Conservation (phyloP, 2,329 filamentous ascomycete genomes). For the Clarireedia monteithiana region DNA sequence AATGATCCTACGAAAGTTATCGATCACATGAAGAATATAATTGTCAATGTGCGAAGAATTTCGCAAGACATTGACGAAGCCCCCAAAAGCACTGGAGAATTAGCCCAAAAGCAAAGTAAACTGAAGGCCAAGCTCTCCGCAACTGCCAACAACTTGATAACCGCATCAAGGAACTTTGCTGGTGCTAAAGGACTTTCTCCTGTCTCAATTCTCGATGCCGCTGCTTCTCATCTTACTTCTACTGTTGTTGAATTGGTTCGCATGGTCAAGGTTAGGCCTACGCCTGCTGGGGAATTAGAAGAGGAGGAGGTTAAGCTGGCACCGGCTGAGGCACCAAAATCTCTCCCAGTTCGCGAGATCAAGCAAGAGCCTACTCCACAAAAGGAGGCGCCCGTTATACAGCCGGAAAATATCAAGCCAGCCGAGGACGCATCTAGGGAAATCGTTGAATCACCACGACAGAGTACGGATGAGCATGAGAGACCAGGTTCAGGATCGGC, state of each 20-base stretch:
- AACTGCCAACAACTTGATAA: constrained; percentile 93
- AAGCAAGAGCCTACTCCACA: constrained; percentile 21
- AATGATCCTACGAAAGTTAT: constrained; percentile 69
- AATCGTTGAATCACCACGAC: not conserved
- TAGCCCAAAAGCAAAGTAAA: constrained; percentile 53
- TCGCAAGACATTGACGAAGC: constrained; percentile 69
- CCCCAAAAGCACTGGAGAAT: constrained; percentile 40
- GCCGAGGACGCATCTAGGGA: not conserved
- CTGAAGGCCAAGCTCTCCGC: constrained; percentile 79
- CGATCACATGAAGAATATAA: constrained; percentile 79
- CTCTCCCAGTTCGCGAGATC: constrained; percentile 49
- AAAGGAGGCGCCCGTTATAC: not conserved
- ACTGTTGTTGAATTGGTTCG: constrained; percentile 81
- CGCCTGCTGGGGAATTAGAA: constrained; percentile 67
- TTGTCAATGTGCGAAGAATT: constrained; percentile 75
- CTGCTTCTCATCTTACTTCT: constrained; percentile 80
- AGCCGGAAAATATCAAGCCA: not conserved
- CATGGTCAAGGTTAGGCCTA: constrained; percentile 73
- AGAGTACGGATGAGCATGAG: not conserved
- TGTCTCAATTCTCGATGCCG: constrained; percentile 87
- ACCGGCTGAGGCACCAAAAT: constrained; percentile 55
- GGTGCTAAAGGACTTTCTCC: constrained; percentile 77
- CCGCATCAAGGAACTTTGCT: constrained; percentile 86
- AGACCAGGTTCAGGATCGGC: too few relatives aligned
- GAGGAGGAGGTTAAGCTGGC: constrained; percentile 64